Conservation (phyloP, 306 rosid species). For the Medicago lupulina region DNA sequence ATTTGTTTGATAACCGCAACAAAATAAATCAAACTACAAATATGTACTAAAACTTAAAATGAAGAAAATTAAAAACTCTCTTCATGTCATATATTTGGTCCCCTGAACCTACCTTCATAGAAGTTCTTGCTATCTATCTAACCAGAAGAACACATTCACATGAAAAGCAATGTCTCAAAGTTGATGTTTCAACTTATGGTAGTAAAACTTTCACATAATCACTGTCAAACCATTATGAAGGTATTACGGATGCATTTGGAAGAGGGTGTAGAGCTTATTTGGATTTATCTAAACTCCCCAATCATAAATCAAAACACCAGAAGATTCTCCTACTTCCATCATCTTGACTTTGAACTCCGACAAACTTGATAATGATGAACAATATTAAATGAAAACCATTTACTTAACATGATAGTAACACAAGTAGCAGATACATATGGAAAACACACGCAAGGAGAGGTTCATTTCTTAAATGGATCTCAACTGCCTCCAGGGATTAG, state of each 20-base stretch:
- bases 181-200: slow-evolving; percentile 15
- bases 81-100: neutral
- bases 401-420: too few species aligned
- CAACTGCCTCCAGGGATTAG: too few species aligned
- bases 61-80: neutral
- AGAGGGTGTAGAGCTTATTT: neutral
- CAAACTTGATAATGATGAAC: too few species aligned
- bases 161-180: slow-evolving; percentile 3
- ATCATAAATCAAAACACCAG: neutral
- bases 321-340: too few species aligned
- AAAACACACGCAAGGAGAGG: too few species aligned
- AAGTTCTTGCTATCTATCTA: neutral
- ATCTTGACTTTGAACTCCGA: too few species aligned
- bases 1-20: neutral
- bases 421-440: too few species aligned
- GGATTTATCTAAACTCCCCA: neutral
- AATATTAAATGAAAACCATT: too few species aligned
- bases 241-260: neutral
- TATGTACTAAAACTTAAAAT: neutral
- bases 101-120: neutral
- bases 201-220: slow-evolving; percentile 9
- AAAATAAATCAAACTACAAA: neutral
- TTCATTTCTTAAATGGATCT: too few species aligned
- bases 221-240: neutral
- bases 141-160: neutral